Conservation (phyloP, 352 stramenopile species). For the Chrysophaeum taylorii region DNA sequence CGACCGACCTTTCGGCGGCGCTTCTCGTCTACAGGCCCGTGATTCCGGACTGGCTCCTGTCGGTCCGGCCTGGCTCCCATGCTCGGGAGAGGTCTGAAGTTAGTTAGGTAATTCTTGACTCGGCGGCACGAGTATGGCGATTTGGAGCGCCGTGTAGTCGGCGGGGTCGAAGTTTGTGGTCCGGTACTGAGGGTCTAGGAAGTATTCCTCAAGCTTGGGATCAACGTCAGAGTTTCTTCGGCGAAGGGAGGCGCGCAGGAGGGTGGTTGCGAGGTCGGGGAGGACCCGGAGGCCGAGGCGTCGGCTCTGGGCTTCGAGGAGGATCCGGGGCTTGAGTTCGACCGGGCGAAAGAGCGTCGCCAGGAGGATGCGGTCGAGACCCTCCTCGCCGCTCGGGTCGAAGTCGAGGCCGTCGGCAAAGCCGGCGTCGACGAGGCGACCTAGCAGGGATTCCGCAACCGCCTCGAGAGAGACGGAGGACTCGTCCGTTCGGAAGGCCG, state of each 20-base stretch:
- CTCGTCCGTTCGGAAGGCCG: no score
- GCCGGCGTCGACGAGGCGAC: neutral
- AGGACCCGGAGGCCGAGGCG: constrained; percentile 1
- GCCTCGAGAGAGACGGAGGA: neutral
- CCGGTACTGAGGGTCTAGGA: constrained; percentile 2
- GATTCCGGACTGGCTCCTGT: no score
- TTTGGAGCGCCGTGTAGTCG: constrained; percentile 1
- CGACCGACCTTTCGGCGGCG: no score
- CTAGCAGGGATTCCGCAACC: neutral
- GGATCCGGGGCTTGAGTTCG: neutral
- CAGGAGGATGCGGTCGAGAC: neutral
- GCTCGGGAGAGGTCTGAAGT: no score
- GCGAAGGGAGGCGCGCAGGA: neutral
- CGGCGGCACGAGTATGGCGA: neutral
- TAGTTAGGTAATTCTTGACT: no score
- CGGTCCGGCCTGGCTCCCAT: no score
- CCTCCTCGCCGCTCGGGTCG: neutral
- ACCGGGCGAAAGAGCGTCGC: neutral
- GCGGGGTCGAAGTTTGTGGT: constrained; percentile 1
- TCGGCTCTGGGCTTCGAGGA: neutral
- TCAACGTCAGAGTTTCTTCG: neutral
- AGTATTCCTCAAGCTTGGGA: constrained; percentile 5
- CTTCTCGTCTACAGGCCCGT: no score
- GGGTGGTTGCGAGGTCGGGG: neutral
- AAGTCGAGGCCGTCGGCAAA: neutral